phyloP scores from a whole-genome alignment of 257 asterid species.

The Plectranthus barbatus region DNA sequence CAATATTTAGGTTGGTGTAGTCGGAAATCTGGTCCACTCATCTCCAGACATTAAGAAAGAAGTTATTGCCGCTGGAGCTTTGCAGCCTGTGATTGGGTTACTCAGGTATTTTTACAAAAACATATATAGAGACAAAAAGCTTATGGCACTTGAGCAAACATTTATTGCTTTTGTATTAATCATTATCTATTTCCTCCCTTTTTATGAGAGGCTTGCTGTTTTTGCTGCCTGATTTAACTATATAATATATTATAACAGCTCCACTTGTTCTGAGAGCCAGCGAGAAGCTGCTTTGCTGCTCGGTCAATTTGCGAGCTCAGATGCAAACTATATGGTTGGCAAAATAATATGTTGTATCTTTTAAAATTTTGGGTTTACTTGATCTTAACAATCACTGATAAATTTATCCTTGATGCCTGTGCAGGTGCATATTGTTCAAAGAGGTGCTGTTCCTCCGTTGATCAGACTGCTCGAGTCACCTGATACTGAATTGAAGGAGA shows the following conservation, averaged over 20 bases:
- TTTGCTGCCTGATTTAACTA: constrained; percentile 7
- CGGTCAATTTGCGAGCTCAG: constrained; percentile 97
- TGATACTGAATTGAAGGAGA: constrained; percentile 87
- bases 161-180: not conserved
- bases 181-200: not conserved
- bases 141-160: not conserved
- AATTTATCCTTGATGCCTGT: constrained; percentile 2
- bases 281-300: constrained; percentile 96
- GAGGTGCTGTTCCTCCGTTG: constrained; percentile 94
- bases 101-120: constrained; percentile 50
- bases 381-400: not conserved
- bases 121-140: not conserved
- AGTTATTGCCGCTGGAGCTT: constrained; percentile 91
- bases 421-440: constrained; percentile 94
- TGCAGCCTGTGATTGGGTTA: constrained; percentile 94
- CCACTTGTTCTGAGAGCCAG: constrained; percentile 94
- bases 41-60: constrained; percentile 92
- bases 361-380: not conserved
- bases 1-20: constrained; percentile 77
- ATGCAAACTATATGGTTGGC: constrained; percentile 94
- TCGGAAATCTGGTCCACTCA: constrained; percentile 96
- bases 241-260: constrained; percentile 38
- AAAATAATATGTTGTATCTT: not conserved
- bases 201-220: not conserved
- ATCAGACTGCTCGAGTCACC: constrained; percentile 88